Evolutionary conservation across 2,329 filamentous ascomycete genomes (phyloP).

Genomic region (Sphaerostilbella broomeana): DNA sequence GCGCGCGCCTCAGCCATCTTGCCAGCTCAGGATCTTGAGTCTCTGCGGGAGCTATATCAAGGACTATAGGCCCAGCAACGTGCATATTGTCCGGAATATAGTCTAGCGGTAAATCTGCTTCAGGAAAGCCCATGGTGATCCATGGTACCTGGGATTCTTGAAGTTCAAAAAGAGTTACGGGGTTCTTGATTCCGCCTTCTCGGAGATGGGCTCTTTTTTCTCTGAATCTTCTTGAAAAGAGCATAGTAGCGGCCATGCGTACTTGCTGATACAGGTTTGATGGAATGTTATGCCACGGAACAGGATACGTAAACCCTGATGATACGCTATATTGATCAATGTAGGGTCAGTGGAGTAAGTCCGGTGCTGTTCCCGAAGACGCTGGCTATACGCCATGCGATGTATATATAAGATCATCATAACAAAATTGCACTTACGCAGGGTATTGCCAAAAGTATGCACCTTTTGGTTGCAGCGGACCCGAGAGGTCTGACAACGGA

Average conservation of each 20-base stretch:
- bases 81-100: conserved; percentile 23
- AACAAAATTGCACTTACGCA: conserved; percentile 1
- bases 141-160: conserved; percentile 20
- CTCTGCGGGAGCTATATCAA: conserved; percentile 29
- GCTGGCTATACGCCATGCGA: neutral
- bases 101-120: conserved; percentile 26
- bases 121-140: conserved; percentile 22
- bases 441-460: conserved; percentile 22
- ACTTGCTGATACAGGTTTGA: conserved; percentile 29
- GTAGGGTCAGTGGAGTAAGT: no score
- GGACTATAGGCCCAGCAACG: conserved; percentile 38
- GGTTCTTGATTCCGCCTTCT: conserved; percentile 19
- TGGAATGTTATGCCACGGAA: conserved; percentile 36
- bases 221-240: conserved; percentile 9
- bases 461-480: conserved; percentile 30
- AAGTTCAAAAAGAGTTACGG: conserved; percentile 17
- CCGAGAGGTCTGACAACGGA: conserved; percentile 33
- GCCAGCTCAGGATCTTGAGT: conserved; percentile 36
- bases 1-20: conserved; percentile 33
- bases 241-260: conserved; percentile 18
- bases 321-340: no score
- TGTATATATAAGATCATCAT: neutral
- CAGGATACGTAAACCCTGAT: conserved; percentile 37
- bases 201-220: conserved; percentile 28
- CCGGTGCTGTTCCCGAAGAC: neutral